These are phyloP conservation scores for Phyllosticta citrichinensis DNA, from an alignment of 2,329 filamentous ascomycete genomes.

Conservation along the genomic window DNA sequence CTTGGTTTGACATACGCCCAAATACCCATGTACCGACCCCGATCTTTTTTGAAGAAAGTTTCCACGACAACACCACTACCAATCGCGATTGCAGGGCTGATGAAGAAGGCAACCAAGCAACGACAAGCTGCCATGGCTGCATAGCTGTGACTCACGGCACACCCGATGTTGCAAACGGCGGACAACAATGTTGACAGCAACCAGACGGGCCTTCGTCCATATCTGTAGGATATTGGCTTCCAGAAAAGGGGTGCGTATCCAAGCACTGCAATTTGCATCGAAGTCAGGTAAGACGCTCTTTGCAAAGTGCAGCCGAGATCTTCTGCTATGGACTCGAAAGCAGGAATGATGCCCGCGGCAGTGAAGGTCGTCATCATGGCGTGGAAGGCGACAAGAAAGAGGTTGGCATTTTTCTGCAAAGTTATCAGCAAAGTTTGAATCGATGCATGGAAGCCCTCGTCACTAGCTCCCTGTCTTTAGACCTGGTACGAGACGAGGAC, in stretches of 20 bases:
- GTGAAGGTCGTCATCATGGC: slow-evolving; percentile 49
- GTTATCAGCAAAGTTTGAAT: neutral
- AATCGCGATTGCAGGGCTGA: slow-evolving; percentile 44
- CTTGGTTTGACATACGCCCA: slow-evolving; percentile 34
- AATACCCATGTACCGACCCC: slow-evolving; percentile 47
- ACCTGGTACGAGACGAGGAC: too few relatives aligned
- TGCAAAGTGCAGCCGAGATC: slow-evolving; percentile 42
- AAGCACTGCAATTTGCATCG: slow-evolving; percentile 45
- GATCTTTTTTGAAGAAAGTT: slow-evolving; percentile 47
- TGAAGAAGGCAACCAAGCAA: slow-evolving; percentile 47
- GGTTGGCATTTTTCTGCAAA: slow-evolving; percentile 41
- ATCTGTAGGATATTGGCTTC: slow-evolving; percentile 45
- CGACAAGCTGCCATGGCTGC: slow-evolving; percentile 41
- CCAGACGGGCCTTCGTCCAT: slow-evolving; percentile 46
- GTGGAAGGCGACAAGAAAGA: slow-evolving; percentile 47
- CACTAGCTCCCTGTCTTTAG: neutral
- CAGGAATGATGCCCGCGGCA: slow-evolving; percentile 44
- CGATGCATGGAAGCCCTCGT: neutral
- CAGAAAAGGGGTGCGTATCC: slow-evolving; percentile 47
- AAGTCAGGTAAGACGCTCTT: slow-evolving; percentile 43
- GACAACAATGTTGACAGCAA: slow-evolving; percentile 41
- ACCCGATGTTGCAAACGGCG: slow-evolving; percentile 43
- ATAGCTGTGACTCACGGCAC: slow-evolving; percentile 41
- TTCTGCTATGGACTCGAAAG: slow-evolving; percentile 42
- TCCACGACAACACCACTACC: slow-evolving; percentile 49